Conservation (phyloP, 768 basidiomycete genomes). For the Mycena rosella region DNA sequence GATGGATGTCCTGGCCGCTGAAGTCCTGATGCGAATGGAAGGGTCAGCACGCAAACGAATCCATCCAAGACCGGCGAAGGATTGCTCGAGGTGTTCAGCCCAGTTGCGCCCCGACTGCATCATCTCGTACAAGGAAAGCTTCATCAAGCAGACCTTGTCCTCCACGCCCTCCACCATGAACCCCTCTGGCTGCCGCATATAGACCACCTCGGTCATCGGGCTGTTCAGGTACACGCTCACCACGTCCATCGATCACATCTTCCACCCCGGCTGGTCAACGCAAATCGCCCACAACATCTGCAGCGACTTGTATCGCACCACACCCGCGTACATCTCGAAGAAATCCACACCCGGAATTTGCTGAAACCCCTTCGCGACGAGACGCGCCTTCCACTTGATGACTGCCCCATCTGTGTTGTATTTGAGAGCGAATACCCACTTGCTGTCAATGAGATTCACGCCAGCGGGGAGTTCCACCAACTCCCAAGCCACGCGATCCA, state of each 20-base stretch:
- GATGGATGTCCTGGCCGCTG: slow-evolving; percentile 12
- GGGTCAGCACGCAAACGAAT: slow-evolving; percentile 30
- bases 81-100: slow-evolving; percentile 19
- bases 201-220: slow-evolving; percentile 46
- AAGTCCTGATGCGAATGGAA: slow-evolving; percentile 18
- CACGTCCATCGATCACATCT: slow-evolving; percentile 48
- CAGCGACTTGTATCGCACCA: slow-evolving; percentile 14
- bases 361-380: slow-evolving; percentile 14
- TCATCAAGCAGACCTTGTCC: slow-evolving; percentile 18
- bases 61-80: slow-evolving; percentile 14
- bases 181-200: slow-evolving; percentile 49
- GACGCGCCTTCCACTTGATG: slow-evolving; percentile 14
- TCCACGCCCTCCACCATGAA: slow-evolving; percentile 23
- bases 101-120: slow-evolving; percentile 36
- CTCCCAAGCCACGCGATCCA: slow-evolving; percentile 38
- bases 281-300: slow-evolving; percentile 42
- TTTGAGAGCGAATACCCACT: slow-evolving; percentile 52
- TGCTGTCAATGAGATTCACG: slow-evolving; percentile 27
- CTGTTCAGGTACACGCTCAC: slow-evolving; percentile 32
- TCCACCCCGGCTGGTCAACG: slow-evolving; percentile 41
- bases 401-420: slow-evolving; percentile 37
- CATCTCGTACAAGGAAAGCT: slow-evolving; percentile 27
- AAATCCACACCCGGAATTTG: slow-evolving; percentile 15
- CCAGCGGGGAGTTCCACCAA: slow-evolving; percentile 33
- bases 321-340: slow-evolving; percentile 21